Evolutionary conservation across 2,329 filamentous ascomycete species (phyloP), one percentile per base, ranked within the genome.

Genomic region (Exserohilum turcica): DNA sequence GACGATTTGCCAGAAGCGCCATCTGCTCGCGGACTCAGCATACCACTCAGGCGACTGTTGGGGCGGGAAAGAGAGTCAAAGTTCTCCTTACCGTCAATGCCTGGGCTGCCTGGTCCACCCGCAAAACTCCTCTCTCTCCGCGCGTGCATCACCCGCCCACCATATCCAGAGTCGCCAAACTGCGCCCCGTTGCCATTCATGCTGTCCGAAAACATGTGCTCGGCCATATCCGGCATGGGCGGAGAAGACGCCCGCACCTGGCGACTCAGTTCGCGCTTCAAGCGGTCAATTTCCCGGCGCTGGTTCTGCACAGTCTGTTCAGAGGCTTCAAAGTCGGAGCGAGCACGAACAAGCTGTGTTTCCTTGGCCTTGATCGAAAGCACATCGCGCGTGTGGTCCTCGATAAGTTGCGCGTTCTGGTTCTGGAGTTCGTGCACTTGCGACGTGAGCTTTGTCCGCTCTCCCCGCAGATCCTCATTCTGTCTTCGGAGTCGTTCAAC

Each of bases 291-390:
- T 76, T 99, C 94, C 48, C 92, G 86, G 57, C 89, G 83, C 47
- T 96, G 83, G 52, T 90, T 88, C 57, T 94, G 90, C 46, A 94
- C 92, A 53, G 87, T 88, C 66, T 92, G 87, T 71, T 97, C 92
- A 0, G 92, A 90, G 0, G 90, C 86, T 73, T 97, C 93, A 28
- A 89, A 90, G 68, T 99, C 94, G 61, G 90, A 92, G 48, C 92
- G 84, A 9, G 94, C 92, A 38, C 94, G 88, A 8, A 97, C 93
- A 5, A 99, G 83, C 67, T 99, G 94, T 3, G 94, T 97, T 75
- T 99, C 94, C 76, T 99, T 99, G 12, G 94, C 94, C 74, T 97
- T 97, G 78, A 99, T 95, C 64, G 92, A 94, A 36, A 99, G 81
- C 0, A 97, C 91, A 67, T 99, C 93, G 42, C 93, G 84, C 0